phyloP scores from a whole-genome alignment of 805 yeast species.

The Yarrowia osloensis region DNA sequence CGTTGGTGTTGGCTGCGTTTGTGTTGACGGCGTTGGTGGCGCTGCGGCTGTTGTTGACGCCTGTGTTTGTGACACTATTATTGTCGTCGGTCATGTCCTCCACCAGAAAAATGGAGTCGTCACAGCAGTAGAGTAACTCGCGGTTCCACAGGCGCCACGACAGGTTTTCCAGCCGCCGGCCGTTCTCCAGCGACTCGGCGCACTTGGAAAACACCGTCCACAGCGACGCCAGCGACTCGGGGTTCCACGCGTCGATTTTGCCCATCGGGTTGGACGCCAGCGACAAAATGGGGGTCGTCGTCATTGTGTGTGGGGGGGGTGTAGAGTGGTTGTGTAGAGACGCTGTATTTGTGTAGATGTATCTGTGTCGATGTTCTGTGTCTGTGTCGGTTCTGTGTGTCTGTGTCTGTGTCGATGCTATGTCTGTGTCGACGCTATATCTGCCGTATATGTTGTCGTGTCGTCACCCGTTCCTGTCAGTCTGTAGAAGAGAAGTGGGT shows the following conservation, averaged over 20 bases:
- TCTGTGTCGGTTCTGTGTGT: neutral
- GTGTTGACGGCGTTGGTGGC: neutral
- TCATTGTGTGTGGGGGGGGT: neutral
- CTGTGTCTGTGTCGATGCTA: neutral
- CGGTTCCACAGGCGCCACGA: constrained; percentile 45
- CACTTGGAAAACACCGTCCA: constrained; percentile 45
- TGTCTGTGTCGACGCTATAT: neutral
- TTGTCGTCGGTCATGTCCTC: constrained; percentile 19
- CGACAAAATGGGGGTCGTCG: constrained; percentile 15
- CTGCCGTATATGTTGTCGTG: neutral
- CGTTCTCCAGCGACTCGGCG: constrained; percentile 43
- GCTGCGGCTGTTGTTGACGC: neutral
- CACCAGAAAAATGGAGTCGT: constrained; percentile 19
- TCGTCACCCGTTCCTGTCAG: neutral
- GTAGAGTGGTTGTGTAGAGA: neutral
- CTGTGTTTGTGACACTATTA: neutral
- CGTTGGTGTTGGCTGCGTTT: neutral
- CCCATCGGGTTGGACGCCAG: constrained; percentile 23
- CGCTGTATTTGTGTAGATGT: neutral
- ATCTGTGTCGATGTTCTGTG: neutral
- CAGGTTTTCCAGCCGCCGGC: constrained; percentile 45
- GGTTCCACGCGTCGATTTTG: constrained; percentile 27
- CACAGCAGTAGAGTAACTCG: constrained; percentile 19
- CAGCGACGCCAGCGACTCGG: constrained; percentile 35
- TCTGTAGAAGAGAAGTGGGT: neutral